These are phyloP conservation scores for Colletotrichum eremochloae DNA, from an alignment of 2,329 filamentous ascomycete genomes.

Conservation along the genomic window DNA sequence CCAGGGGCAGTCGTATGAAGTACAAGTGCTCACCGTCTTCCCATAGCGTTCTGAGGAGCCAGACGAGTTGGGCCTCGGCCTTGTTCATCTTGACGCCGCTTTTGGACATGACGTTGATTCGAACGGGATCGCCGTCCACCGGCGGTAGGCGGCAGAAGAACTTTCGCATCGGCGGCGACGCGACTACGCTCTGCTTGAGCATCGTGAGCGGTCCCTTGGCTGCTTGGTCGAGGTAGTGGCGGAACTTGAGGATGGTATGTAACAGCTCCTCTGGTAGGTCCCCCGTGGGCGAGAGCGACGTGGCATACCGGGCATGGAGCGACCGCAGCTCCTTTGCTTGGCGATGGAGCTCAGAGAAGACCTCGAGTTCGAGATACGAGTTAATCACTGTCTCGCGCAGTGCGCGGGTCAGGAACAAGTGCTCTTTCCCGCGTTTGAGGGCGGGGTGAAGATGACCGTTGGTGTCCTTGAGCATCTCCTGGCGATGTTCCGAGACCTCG, in stretches of 20 bases:
- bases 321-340: not conserved
- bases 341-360: not conserved
- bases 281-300: not conserved
- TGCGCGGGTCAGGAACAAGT: not conserved
- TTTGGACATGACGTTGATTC: not conserved
- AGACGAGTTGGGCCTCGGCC: not conserved
- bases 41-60: not conserved
- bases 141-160: not conserved
- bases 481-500: not conserved
- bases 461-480: not conserved
- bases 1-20: not conserved
- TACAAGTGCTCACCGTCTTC: not conserved
- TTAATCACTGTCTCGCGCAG: not conserved
- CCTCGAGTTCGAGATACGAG: not conserved
- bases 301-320: not conserved
- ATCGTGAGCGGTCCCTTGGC: not conserved
- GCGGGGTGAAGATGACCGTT: not conserved
- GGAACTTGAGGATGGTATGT: not conserved
- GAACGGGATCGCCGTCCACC: not conserved
- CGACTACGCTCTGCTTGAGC: not conserved
- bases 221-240: not conserved
- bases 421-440: not conserved
- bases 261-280: not conserved
- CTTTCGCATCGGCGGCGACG: not conserved
- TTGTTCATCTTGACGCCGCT: not conserved